Percentiles rank a stretch among this genome's conserved stretches.
These are phyloP conservation scores for Metschnikowia kofuensis DNA, from an alignment of 805 yeast genomes.

Conservation along the genomic window DNA sequence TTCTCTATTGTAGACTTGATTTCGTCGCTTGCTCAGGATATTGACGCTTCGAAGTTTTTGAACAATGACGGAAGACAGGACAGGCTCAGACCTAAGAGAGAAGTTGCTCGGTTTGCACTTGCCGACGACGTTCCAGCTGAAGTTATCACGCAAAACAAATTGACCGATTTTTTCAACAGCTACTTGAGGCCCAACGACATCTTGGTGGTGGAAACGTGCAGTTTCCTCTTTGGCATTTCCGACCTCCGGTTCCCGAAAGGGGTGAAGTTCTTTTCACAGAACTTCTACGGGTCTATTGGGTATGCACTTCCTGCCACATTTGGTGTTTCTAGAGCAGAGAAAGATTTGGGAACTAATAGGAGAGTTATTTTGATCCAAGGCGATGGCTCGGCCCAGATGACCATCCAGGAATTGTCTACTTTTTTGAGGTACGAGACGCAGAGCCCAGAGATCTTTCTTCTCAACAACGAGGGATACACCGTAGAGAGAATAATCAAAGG, in stretches of 20 bases:
- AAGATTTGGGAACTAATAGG: constrained; percentile 47
- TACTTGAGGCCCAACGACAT: constrained; percentile 60
- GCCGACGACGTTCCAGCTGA: constrained; percentile 10
- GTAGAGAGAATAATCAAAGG: constrained; percentile 88
- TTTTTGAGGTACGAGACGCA: constrained; percentile 56
- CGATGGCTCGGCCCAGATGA: constrained; percentile 95
- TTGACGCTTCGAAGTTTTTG: constrained; percentile 16
- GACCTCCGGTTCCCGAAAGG: constrained; percentile 61
- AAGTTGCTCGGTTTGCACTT: constrained; percentile 10
- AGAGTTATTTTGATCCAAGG: constrained; percentile 78
- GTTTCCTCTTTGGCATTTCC: constrained; percentile 73
- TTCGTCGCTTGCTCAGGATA: constrained; percentile 23
- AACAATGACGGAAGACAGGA: constrained; percentile 10
- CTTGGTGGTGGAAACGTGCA: constrained; percentile 79
- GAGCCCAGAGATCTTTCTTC: constrained; percentile 62
- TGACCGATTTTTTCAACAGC: constrained; percentile 33
- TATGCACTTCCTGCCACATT: constrained; percentile 83
- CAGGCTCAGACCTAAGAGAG: constrained; percentile 18
- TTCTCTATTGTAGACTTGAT: constrained; percentile 34
- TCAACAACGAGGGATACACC: constrained; percentile 87
- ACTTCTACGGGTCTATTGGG: constrained; percentile 83
- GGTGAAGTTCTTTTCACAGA: constrained; percentile 57
- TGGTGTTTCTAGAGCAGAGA: constrained; percentile 74
- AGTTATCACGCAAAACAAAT: constrained; percentile 29
- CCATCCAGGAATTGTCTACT: constrained; percentile 77